A percentile compares a stretch with the other conserved stretches of the same genome.
Evolutionary conservation across 176 grass and related monocot genomes (phyloP).

Genomic region (Musa acuminata): DNA sequence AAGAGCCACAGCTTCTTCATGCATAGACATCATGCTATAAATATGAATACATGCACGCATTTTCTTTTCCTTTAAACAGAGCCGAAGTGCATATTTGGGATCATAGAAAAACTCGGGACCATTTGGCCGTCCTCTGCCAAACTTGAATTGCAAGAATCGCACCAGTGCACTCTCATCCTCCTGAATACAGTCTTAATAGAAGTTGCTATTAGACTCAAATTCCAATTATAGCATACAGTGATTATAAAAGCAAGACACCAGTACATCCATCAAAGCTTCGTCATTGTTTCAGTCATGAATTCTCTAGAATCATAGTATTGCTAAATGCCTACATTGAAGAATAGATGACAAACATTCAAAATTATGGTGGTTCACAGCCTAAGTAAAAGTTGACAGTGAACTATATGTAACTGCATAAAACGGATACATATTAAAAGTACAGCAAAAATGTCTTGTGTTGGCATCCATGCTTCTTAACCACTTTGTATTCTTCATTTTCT

Average conservation of each 20-base stretch:
- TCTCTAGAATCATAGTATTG: not conserved
- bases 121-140: constrained; percentile 59
- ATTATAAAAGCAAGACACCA: not conserved
- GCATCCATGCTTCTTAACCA: too few relatives aligned
- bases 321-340: constrained; percentile 1
- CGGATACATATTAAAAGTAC: too few relatives aligned
- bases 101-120: constrained; percentile 80
- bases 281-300: not conserved
- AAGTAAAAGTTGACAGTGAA: too few relatives aligned
- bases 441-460: too few relatives aligned
- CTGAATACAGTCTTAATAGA: constrained; percentile 35
- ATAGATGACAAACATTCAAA: not conserved
- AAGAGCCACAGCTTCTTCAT: constrained; percentile 95
- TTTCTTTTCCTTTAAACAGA: constrained; percentile 88
- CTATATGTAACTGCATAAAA: too few relatives aligned
- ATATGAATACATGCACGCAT: constrained; percentile 96
- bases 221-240: not conserved
- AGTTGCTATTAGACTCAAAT: constrained; percentile 6
- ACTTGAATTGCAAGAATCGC: constrained; percentile 83
- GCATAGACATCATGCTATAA: constrained; percentile 99
- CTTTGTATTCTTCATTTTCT: too few relatives aligned
- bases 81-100: constrained; percentile 93
- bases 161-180: constrained; percentile 80
- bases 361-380: too few relatives aligned
- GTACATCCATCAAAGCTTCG: not conserved